Conservation (phyloP, 441 rosid species). For the Eutrema salsugineum region DNA sequence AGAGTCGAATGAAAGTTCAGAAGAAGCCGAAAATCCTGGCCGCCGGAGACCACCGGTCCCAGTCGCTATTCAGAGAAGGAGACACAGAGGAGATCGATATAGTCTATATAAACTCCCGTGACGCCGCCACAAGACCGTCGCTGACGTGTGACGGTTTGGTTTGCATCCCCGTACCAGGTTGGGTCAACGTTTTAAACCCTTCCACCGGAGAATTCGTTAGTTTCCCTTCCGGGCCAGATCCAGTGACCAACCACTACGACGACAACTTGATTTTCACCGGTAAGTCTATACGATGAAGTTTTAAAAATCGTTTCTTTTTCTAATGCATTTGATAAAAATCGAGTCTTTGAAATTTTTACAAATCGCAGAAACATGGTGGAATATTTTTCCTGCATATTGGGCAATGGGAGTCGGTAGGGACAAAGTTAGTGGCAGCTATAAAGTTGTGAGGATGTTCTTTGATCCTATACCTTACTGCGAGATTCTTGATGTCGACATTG, state of each 20-base stretch:
- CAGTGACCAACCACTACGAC: no score
- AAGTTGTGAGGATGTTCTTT: background rate
- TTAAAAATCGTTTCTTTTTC: no score
- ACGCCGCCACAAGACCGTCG: background rate
- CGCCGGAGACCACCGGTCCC: background rate
- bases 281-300: no score
- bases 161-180: background rate
- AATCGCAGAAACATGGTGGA: no score
- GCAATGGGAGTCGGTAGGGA: slow-evolving; percentile 2
- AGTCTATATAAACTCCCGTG: background rate
- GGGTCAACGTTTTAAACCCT: background rate
- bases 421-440: background rate
- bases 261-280: no score
- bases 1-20: background rate
- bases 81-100: slow-evolving; percentile 15
- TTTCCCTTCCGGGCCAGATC: background rate
- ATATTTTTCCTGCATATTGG: no score
- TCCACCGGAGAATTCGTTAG: background rate
- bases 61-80: background rate
- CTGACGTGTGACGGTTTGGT: background rate
- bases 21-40: background rate
- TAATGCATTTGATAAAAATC: no score
- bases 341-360: no score
- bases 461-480: background rate
- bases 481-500: background rate